Conservation (phyloP, 2,329 filamentous ascomycete species). For the Cercospora nicotianae region DNA sequence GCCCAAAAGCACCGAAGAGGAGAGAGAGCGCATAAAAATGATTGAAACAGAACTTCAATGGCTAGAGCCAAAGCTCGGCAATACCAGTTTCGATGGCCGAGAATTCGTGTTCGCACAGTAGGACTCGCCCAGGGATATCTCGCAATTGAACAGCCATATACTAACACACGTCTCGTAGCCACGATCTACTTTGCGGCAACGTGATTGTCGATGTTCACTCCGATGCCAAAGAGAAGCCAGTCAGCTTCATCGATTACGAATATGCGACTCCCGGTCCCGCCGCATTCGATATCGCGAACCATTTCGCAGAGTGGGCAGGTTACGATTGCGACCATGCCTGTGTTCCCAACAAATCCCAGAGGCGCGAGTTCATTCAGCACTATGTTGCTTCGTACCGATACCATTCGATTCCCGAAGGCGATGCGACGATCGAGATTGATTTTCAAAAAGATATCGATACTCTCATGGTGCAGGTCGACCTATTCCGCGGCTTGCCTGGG, state of each 20-base stretch:
- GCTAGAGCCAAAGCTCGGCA: constrained; percentile 65
- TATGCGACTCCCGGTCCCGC: constrained; percentile 93
- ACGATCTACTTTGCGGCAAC: constrained; percentile 93
- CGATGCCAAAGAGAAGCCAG: constrained; percentile 39
- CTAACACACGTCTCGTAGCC: constrained; percentile 42
- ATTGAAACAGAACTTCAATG: constrained; percentile 75
- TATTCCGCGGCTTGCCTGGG: constrained; percentile 84
- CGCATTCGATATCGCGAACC: constrained; percentile 95
- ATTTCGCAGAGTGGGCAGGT: constrained; percentile 97
- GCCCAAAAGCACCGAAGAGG: constrained; percentile 68
- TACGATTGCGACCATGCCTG: constrained; percentile 90
- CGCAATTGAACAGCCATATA: not conserved
- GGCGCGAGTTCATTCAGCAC: constrained; percentile 76
- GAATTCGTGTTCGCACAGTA: constrained; percentile 83
- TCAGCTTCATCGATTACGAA: constrained; percentile 96
- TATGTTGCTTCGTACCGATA: constrained; percentile 72
- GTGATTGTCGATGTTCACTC: constrained; percentile 68
- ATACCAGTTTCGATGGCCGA: constrained; percentile 73
- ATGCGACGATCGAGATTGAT: constrained; percentile 49
- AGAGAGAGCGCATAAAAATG: constrained; percentile 64
- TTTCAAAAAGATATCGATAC: constrained; percentile 64
- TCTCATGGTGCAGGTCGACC: constrained; percentile 78
- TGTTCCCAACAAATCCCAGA: constrained; percentile 74
- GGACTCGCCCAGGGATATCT: not conserved
- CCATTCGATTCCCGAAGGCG: constrained; percentile 37